Conservation (phyloP, 768 basidiomycete genomes). For the Amanita subjunquillea region DNA sequence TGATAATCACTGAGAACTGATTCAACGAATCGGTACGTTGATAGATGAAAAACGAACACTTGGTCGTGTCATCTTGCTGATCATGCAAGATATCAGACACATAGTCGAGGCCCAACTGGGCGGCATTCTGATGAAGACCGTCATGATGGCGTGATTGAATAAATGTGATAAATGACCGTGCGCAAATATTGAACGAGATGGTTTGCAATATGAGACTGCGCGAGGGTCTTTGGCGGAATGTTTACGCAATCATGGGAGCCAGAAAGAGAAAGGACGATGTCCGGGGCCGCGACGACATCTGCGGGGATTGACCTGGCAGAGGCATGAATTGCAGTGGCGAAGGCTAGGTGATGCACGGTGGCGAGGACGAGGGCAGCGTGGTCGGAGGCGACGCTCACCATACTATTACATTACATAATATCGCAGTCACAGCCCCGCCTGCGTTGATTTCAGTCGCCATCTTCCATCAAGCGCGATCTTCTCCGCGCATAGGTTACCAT, state of each 20-base stretch:
- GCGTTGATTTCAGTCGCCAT: slow-evolving; percentile 1
- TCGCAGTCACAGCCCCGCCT: slow-evolving; percentile 12
- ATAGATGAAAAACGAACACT: slow-evolving; percentile 21
- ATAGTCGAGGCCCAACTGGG: slow-evolving; percentile 43
- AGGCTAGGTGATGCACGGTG: neutral
- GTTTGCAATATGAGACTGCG: slow-evolving; percentile 36
- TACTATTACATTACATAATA: slow-evolving; percentile 11
- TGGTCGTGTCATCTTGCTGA: slow-evolving; percentile 28
- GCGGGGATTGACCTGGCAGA: slow-evolving; percentile 28
- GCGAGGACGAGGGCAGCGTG: slow-evolving; percentile 23
- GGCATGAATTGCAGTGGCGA: slow-evolving; percentile 30
- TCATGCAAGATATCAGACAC: slow-evolving; percentile 46
- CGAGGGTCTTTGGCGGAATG: slow-evolving; percentile 29
- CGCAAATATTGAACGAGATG: slow-evolving; percentile 43
- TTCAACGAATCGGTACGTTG: neutral
- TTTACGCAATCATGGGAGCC: slow-evolving; percentile 38
- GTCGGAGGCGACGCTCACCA: slow-evolving; percentile 19
- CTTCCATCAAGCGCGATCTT: slow-evolving; percentile 12
- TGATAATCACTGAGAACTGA: slow-evolving; percentile 3
- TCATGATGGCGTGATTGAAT: slow-evolving; percentile 1
- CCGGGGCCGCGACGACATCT: slow-evolving; percentile 40
- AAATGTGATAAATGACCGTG: slow-evolving; percentile 22
- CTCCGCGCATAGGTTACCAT: slow-evolving; percentile 11
- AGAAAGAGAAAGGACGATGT: slow-evolving; percentile 41
- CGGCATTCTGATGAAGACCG: slow-evolving; percentile 38